Base-by-base conservation (phyloP, 2,329 filamentous ascomycete species). In the Karstenula rhodostoma region DNA sequence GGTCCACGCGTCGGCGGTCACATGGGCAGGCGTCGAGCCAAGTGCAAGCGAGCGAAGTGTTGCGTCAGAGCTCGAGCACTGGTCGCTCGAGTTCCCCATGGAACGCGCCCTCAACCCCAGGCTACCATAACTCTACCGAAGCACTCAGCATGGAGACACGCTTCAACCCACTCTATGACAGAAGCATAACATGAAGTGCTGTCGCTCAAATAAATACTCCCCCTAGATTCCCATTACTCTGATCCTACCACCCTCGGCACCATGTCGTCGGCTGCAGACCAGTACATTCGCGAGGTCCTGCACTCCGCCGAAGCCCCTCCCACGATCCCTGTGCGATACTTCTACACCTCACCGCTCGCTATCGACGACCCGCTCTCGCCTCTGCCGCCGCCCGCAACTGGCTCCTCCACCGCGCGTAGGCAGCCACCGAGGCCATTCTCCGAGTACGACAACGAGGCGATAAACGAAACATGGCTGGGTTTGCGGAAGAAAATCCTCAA, bases 281-380 rank as follows among this genome's bases (percentile, higher is more conserved):
- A 78, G 61, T 82, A 82, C 68, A 79, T 81, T 50, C 77, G 81
- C 52, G 76, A 82, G 63, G 73, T 82, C 25, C 71, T 82, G 27
- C 80, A 82, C 56, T 67, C 69, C 7, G 51, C 65, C 22, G 76
- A 79, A 56, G 66, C 73, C 2, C 74, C 78, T 32, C 67, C 77
- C 22, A 55, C 72, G 4, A 73, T 79, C 32, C 58, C 69, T 50
- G 72, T 75, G 35, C 78, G 78, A 51, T 97, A 93, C 80, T 97
- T 97, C 79, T 97, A 96, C 77, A 86, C 88, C 15, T 95, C 93
- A 12, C 82, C 88, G 13, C 85, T 94, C 52, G 90, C 93, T 32
- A 93, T 97, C 73, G 93, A 97, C 72, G 93, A 97, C 72, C 92
- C 92, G 25, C 84, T 96, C n/a, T 92, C 90, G 10, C 86, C 90